Conservation (phyloP, 2,329 filamentous ascomycete species). For the Seiridium unicorne region DNA sequence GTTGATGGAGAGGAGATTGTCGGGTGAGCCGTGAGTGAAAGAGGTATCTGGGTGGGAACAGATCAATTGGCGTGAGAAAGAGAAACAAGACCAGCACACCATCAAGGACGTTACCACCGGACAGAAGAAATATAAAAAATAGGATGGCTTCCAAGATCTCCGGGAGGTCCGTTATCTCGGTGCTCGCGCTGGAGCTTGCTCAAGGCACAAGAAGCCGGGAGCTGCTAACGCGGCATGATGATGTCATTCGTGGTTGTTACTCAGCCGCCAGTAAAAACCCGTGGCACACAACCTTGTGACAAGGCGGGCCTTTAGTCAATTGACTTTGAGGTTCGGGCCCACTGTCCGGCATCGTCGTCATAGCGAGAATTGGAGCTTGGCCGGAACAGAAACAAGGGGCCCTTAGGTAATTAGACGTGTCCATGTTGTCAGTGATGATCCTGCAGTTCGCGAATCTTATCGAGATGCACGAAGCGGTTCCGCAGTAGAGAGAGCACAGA, state of each 20-base stretch:
- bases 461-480: too few species aligned
- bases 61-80: background rate
- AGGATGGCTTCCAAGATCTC: background rate
- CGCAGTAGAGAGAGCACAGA: too few species aligned
- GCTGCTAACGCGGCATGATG: background rate
- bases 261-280: background rate
- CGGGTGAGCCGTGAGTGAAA: background rate
- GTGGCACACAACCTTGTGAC: background rate
- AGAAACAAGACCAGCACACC: background rate
- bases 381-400: too few species aligned
- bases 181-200: background rate
- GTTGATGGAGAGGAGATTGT: background rate
- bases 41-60: background rate
- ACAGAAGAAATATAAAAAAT: background rate
- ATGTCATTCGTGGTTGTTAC: conserved; percentile 4
- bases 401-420: too few species aligned
- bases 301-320: background rate
- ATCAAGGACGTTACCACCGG: background rate
- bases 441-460: too few species aligned
- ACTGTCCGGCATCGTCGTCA: background rate
- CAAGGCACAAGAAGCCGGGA: background rate
- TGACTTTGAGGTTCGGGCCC: background rate
- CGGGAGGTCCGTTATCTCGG: conserved; percentile 7
- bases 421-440: too few species aligned
- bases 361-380: background rate